phyloP scores from a whole-genome alignment of 2,329 filamentous ascomycete genomes.

The Cladophialophora carrionii region DNA sequence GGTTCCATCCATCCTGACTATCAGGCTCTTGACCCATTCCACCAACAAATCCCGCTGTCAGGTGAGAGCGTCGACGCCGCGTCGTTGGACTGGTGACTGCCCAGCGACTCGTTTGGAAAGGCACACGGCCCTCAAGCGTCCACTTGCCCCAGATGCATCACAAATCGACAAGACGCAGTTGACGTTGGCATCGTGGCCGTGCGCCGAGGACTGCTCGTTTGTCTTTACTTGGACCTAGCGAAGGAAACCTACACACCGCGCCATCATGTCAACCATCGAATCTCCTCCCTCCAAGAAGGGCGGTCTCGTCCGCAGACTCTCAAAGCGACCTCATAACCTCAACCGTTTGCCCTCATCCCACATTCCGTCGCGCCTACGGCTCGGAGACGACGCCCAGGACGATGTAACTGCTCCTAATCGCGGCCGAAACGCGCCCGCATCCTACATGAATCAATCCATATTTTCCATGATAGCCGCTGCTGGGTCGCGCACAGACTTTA shows the following conservation, averaged over 20 bases:
- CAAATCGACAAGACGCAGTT: conserved; percentile 8
- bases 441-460: conserved; percentile 89
- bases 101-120: conserved; percentile 7
- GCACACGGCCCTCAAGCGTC: conserved; percentile 7
- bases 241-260: conserved; percentile 3
- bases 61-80: conserved; percentile 21
- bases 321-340: conserved; percentile 49
- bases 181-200: conserved; percentile 20
- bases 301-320: conserved; percentile 47
- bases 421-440: conserved; percentile 45
- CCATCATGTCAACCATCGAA: conserved; percentile 30
- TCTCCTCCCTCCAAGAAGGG: conserved; percentile 40
- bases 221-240: conserved; percentile 14
- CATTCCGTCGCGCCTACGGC: conserved; percentile 61
- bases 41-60: conserved; percentile 23
- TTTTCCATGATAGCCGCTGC: conserved; percentile 91
- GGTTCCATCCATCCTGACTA: conserved; percentile 12
- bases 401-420: conserved; percentile 62
- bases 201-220: background rate
- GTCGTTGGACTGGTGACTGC: conserved; percentile 27
- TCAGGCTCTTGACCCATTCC: conserved; percentile 17
- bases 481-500: conserved; percentile 79
- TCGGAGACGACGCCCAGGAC: conserved; percentile 63
- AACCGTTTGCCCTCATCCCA: conserved; percentile 54
- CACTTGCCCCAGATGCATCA: conserved; percentile 23